Evolutionary conservation across 2,329 filamentous ascomycete species (phyloP).

Genomic region (Cladosporium sp.): DNA sequence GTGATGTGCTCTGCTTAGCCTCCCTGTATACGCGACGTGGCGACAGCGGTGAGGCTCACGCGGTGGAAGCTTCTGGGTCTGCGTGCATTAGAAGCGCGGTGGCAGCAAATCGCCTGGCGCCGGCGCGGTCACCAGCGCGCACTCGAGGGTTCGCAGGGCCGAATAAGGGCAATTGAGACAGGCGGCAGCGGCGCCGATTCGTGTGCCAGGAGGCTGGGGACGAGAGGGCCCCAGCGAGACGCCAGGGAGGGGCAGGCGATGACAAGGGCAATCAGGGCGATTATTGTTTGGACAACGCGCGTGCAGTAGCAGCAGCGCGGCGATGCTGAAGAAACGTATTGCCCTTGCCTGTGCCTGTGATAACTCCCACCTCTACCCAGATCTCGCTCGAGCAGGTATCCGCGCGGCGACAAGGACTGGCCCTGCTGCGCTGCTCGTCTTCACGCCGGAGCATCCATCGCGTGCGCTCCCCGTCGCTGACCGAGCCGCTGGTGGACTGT

Average conservation of each 20-base stretch:
- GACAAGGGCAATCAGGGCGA: not conserved
- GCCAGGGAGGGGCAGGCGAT: not conserved
- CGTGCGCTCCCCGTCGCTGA: not conserved
- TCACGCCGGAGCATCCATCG: not conserved
- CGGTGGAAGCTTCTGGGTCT: not conserved
- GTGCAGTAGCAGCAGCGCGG: not conserved
- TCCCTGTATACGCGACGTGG: not conserved
- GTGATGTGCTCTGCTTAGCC: not conserved
- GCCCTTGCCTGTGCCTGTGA: no score
- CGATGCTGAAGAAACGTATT: not conserved
- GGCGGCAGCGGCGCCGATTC: conserved; percentile 3
- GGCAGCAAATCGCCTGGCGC: conserved; percentile 8
- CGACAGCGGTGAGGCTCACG: conserved; percentile 6
- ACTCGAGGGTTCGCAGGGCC: not conserved
- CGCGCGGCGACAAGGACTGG: not conserved
- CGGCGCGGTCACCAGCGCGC: not conserved
- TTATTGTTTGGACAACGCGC: conserved; percentile 8
- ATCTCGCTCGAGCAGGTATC: conserved; percentile 6
- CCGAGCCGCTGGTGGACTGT: not conserved
- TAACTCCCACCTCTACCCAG: not conserved
- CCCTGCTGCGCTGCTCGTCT: not conserved
- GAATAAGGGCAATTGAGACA: conserved; percentile 5
- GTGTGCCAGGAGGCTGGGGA: not conserved
- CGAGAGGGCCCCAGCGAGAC: conserved; percentile 1
- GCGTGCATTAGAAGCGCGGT: conserved; percentile 5